phyloP scores from a whole-genome alignment of 2,329 filamentous ascomycete species.

The Epichloe scottii region DNA sequence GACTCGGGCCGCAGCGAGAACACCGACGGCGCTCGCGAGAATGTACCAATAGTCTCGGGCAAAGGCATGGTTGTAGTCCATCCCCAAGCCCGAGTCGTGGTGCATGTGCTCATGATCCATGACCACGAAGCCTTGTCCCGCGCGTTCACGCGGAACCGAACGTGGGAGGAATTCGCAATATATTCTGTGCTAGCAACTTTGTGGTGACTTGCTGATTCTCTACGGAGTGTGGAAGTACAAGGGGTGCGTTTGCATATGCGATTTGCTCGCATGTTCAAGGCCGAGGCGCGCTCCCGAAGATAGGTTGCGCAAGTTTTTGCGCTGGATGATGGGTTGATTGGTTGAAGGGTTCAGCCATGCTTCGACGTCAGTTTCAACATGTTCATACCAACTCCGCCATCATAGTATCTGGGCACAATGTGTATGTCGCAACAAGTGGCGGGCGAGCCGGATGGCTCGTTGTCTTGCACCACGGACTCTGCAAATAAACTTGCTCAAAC shows the following conservation, averaged over 20 bases:
- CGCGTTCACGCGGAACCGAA: background rate
- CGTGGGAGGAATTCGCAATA: background rate
- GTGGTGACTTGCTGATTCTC: background rate
- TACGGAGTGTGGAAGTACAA: too few relatives aligned
- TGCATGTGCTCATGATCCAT: constrained; percentile 23
- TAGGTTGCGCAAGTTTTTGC: too few relatives aligned
- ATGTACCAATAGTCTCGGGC: constrained; percentile 49
- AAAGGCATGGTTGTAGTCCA: constrained; percentile 35
- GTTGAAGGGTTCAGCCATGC: too few relatives aligned
- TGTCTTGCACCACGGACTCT: too few relatives aligned
- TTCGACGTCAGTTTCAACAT: too few relatives aligned
- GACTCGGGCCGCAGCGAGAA: constrained; percentile 27
- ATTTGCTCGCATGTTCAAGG: background rate
- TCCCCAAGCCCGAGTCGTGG: constrained; percentile 23
- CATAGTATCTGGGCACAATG: too few relatives aligned
- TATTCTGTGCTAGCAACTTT: background rate
- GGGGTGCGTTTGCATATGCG: too few relatives aligned
- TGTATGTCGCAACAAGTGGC: too few relatives aligned
- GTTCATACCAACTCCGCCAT: too few relatives aligned
- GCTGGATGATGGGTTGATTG: too few relatives aligned
- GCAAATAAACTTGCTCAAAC: constrained; percentile 26
- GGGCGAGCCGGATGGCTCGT: too few relatives aligned
- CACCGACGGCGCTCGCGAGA: constrained; percentile 34
- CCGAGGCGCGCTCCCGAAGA: too few relatives aligned
- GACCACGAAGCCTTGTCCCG: background rate